These are phyloP conservation scores for Pleurotus tuoliensis DNA, from an alignment of 768 basidiomycete species.

Conservation along the genomic window DNA sequence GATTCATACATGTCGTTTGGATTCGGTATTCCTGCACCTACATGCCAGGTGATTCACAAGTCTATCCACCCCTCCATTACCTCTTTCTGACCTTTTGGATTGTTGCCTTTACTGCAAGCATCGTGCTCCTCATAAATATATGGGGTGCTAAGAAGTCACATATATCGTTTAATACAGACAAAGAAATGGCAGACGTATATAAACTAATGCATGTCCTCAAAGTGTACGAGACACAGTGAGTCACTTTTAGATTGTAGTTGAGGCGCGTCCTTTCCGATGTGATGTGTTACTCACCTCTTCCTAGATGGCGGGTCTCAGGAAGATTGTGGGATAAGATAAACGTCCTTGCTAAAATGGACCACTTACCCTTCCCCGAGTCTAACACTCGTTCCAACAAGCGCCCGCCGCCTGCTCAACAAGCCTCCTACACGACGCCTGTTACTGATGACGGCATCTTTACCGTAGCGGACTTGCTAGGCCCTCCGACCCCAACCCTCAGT, in stretches of 20 bases:
- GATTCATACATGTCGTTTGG: constrained; percentile 24
- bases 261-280: no score
- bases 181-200: constrained; percentile 39
- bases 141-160: constrained; percentile 38
- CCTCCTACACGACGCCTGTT: no score
- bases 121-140: constrained; percentile 47
- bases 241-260: no score
- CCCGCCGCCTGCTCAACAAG: neutral
- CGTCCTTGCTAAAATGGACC: neutral
- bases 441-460: neutral
- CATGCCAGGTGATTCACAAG: constrained; percentile 12
- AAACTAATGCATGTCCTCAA: constrained; percentile 35
- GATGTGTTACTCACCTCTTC: neutral
- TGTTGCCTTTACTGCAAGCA: constrained; percentile 18
- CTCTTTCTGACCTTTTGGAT: constrained; percentile 10
- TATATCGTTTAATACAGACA: constrained; percentile 23
- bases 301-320: constrained; percentile 15
- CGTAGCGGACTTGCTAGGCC: neutral
- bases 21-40: constrained; percentile 7
- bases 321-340: constrained; percentile 10
- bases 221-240: constrained; percentile 14
- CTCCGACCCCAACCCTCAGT: neutral
- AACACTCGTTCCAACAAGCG: constrained; percentile 1
- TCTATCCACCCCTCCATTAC: no score
- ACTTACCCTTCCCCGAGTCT: neutral